Evolutionary conservation across 768 basidiomycete genomes (phyloP).

Genomic region (Xerocomellus amylosporus): DNA sequence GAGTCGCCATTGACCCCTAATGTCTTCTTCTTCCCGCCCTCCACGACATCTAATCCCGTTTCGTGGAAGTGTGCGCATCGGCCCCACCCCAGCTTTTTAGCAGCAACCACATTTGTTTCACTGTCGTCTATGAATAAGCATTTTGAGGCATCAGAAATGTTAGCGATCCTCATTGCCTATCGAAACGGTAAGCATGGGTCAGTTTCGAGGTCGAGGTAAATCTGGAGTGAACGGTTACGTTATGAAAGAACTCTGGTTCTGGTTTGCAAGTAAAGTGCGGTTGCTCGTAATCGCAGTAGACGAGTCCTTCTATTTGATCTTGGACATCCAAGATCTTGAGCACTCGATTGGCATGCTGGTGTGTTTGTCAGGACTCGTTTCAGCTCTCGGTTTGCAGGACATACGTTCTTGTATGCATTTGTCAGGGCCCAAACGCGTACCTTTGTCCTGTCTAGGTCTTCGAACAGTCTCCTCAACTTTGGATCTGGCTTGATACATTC

Average conservation of each 20-base stretch:
- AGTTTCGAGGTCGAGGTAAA: neutral
- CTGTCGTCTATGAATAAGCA: slow-evolving; percentile 84
- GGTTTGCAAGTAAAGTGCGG: slow-evolving; percentile 79
- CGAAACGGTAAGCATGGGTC: neutral
- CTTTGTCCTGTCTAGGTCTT: slow-evolving; percentile 77
- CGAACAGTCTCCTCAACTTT: slow-evolving; percentile 58
- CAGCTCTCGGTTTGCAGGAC: slow-evolving; percentile 18
- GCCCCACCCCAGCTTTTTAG: slow-evolving; percentile 64
- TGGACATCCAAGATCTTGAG: slow-evolving; percentile 68
- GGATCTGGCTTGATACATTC: slow-evolving; percentile 70
- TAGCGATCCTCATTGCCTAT: slow-evolving; percentile 66
- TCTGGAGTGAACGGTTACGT: slow-evolving; percentile 38
- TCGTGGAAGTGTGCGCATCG: slow-evolving; percentile 78
- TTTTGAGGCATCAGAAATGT: slow-evolving; percentile 60
- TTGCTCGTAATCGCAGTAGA: slow-evolving; percentile 74
- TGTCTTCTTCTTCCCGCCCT: slow-evolving; percentile 57
- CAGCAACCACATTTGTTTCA: slow-evolving; percentile 63
- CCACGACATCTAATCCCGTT: slow-evolving; percentile 56
- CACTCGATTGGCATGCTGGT: slow-evolving; percentile 78
- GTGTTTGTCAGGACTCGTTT: slow-evolving; percentile 4
- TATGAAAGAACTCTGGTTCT: slow-evolving; percentile 64
- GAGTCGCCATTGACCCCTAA: slow-evolving; percentile 38
- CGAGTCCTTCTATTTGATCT: slow-evolving; percentile 70
- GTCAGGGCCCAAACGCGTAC: slow-evolving; percentile 83
- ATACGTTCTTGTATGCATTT: slow-evolving; percentile 75